Base-by-base conservation (phyloP, 2,329 filamentous ascomycete species). In the Whalleya microplaca region DNA sequence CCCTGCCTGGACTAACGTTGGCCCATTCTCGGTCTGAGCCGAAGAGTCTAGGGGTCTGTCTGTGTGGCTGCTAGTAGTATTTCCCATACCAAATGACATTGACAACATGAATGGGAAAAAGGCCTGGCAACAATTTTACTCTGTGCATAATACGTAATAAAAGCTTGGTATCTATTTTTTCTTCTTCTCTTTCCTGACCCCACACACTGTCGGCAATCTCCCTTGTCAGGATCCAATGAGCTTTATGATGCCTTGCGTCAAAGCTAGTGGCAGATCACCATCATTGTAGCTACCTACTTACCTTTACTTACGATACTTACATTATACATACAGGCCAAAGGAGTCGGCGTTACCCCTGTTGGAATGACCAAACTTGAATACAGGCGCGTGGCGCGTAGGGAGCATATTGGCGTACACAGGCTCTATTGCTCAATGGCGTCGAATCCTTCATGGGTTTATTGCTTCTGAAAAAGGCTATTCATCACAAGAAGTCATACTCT, bases 11-110 rank as follows among this genome's bases (percentile, higher is more conserved):
- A 62, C 53, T 63, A 67, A 59, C 56, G 52, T 59, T 61, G 61
- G 62, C 52, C 63, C 61, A 62, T 67, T 54, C 62, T 69, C 67
- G 67, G 67, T 63, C 64, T 68, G 66, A 67, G 66, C 67, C 67
- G 67, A 37, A 37, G 32, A 37, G 23, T 27, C 9, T 27, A 27
- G 23, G 23, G 23, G 23, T 27, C 23, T 9, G 23, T 27, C 23
- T 27, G 23, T 27, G 32, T 37, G 32, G 32, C 32, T 37, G 32
- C 14, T 37, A 37, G 9, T 29, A 12, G 27, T 29, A 12, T 12
- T 29, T 29, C 27, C 12, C 27, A 29, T 29, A 29, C 27, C 14
- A 12, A 6, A 37, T 37, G 32, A 37, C 14, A 12, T 12, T 37
- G 32, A 12, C 10, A 12, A 16, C 6, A 37, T 37, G 32, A 37